Evolutionary conservation across 345 rosid genomes (phyloP), one percentile per base, ranked within the genome.

Genomic region (Passiflora organensis): DNA sequence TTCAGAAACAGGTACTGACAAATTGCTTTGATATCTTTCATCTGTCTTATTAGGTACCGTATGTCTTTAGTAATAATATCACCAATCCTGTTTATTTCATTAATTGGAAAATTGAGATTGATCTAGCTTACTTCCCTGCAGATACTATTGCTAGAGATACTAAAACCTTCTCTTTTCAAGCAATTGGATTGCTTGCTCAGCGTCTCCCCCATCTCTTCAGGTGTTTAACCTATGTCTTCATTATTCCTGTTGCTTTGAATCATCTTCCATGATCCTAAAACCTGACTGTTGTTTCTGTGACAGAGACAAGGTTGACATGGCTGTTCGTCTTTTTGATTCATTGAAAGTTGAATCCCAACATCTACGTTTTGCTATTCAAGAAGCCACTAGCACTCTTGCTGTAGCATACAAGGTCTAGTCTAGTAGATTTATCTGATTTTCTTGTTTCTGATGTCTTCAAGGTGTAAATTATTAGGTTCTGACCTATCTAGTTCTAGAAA

Each of bases 271-370:
- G 32, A 55, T 48, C 18, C 48, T 56, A 34, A 64, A 51, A 43
- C 51, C 23, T 54, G 19, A 53, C 44, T 24, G 45, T 42, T 53
- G 20, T 72, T 71, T 62, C 12, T 19, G 13, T 71, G 48, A 53
- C 74, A 91, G 98, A 69, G 95, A 86, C 58, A 91, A 91, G 71
- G 78, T 79, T 72, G 95, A 91, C 69, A 79, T 91, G 93, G 95
- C 86, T 48, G 78, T 76, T 66, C 93, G 89, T 34, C 93, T 88
- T 75, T 91, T 91, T 71, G 77, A 80, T 66, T 89, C 98, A 51
- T 55, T 91, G 77, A 88, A 88, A 81, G 61, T 62, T 62, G 95
- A 91, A 74, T 56, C 80, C 13, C 84, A 73, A 42, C 79, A 86
- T 65, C 82, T 88, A 70, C 90, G 93, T 56, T 73, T 77, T 47